A percentile compares a stretch with the other conserved stretches of the same genome.
Conservation (phyloP, 129 eudicot genomes). For the Artemisia tridentata region DNA sequence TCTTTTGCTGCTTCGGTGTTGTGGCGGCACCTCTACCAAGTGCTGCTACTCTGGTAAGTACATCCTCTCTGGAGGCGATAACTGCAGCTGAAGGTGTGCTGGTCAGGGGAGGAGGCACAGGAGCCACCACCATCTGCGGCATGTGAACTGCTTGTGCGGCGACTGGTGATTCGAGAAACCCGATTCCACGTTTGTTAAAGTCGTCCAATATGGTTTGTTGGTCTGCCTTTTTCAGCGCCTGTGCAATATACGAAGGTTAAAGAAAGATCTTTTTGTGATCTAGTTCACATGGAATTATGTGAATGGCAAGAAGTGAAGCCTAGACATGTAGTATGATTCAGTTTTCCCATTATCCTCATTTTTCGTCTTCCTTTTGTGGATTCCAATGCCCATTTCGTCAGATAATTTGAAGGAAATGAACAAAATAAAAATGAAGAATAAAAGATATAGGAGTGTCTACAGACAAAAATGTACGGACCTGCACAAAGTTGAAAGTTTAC, state of each 20-base stretch:
- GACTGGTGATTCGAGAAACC: conserved; percentile 45
- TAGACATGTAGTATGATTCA: background rate
- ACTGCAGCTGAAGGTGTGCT: conserved; percentile 41
- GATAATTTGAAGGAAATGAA: too few species aligned
- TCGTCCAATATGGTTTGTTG: conserved; percentile 88
- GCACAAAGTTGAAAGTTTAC: background rate
- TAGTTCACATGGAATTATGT: background rate
- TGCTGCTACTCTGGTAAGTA: conserved; percentile 88
- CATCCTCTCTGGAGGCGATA: conserved; percentile 69
- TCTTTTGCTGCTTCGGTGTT: conserved; percentile 92
- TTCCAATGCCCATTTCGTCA: background rate
- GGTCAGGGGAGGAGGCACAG: conserved; percentile 21
- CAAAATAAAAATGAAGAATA: too few species aligned
- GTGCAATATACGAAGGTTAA: conserved; percentile 22
- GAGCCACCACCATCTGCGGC: conserved; percentile 24
- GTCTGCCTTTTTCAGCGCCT: conserved; percentile 78
- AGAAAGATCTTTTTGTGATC: background rate
- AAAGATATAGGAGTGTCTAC: too few species aligned
- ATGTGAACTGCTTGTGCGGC: conserved; percentile 32
- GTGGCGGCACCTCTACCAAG: conserved; percentile 94
- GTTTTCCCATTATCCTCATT: background rate
- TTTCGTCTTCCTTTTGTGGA: background rate
- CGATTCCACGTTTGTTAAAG: conserved; percentile 75
- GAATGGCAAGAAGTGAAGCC: background rate
- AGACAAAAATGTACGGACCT: background rate